These are phyloP conservation scores for Theobroma grandiflorum DNA, from an alignment of 441 rosid species.

Conservation along the genomic window DNA sequence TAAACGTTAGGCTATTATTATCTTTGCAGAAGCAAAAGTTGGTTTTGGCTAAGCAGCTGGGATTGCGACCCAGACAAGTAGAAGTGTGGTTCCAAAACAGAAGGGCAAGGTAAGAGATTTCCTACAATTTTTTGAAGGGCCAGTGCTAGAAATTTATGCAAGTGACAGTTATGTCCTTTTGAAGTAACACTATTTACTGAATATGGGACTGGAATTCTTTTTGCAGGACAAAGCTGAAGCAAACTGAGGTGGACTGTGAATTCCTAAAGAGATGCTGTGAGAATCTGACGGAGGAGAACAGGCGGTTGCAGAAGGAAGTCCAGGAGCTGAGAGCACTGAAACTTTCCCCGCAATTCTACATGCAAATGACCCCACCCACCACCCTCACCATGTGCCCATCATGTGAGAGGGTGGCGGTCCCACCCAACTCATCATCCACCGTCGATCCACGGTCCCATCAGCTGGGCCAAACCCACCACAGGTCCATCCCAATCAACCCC, in stretches of 20 bases:
- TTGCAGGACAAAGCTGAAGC: constrained; percentile 93
- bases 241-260: constrained; percentile 97
- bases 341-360: constrained; percentile 92
- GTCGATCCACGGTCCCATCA: constrained; percentile 36
- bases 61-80: constrained; percentile 87
- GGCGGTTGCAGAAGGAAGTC: constrained; percentile 88
- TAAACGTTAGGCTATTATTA: not conserved
- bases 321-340: constrained; percentile 90
- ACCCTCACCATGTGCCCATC: constrained; percentile 98
- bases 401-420: constrained; percentile 88
- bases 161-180: not conserved
- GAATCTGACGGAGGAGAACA: constrained; percentile 88
- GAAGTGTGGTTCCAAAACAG: constrained; percentile 99
- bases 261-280: constrained; percentile 88
- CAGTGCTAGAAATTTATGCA: not conserved
- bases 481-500: constrained; percentile 62
- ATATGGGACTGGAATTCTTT: constrained; percentile 20
- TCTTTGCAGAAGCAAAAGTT: constrained; percentile 76
- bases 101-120: constrained; percentile 81
- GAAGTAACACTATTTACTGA: constrained; percentile 23
- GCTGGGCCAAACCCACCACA: constrained; percentile 27
- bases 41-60: constrained; percentile 89
- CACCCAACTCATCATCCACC: constrained; percentile 45
- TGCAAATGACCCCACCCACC: constrained; percentile 97
- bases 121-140: not conserved